These are phyloP conservation scores for Mucor sp. DNA, from an alignment of 371 early-diverging fungal genomes.

Conservation along the genomic window DNA sequence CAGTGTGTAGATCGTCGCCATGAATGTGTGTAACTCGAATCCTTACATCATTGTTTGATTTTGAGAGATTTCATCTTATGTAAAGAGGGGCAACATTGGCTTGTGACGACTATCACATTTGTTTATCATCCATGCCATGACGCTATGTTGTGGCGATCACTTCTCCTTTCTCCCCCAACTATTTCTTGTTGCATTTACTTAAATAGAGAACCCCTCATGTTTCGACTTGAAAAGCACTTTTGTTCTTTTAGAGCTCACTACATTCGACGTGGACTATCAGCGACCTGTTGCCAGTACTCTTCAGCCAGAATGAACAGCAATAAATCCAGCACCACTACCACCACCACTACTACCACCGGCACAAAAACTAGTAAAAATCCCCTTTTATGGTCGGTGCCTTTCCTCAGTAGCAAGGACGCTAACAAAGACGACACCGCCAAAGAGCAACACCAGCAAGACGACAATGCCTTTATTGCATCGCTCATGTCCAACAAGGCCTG, in stretches of 20 bases:
- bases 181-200: background rate
- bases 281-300: background rate
- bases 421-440: background rate
- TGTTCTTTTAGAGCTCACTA: background rate
- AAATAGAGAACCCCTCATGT: background rate
- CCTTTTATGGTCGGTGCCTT: constrained; percentile 3
- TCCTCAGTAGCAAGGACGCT: background rate
- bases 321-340: background rate
- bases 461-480: constrained; percentile 21
- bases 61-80: background rate
- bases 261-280: background rate
- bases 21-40: background rate
- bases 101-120: background rate
- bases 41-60: background rate
- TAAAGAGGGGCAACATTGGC: background rate
- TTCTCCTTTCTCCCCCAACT: background rate
- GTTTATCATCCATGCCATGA: background rate
- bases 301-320: background rate
- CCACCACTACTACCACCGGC: background rate
- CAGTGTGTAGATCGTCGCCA: background rate
- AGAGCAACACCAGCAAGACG: constrained; percentile 4
- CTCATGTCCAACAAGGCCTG: constrained; percentile 18
- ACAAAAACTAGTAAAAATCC: background rate
- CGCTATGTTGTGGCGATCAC: background rate
- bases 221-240: background rate